Evolutionary conservation across 2,329 filamentous ascomycete species (phyloP).

Genomic region (Capronia americana): DNA sequence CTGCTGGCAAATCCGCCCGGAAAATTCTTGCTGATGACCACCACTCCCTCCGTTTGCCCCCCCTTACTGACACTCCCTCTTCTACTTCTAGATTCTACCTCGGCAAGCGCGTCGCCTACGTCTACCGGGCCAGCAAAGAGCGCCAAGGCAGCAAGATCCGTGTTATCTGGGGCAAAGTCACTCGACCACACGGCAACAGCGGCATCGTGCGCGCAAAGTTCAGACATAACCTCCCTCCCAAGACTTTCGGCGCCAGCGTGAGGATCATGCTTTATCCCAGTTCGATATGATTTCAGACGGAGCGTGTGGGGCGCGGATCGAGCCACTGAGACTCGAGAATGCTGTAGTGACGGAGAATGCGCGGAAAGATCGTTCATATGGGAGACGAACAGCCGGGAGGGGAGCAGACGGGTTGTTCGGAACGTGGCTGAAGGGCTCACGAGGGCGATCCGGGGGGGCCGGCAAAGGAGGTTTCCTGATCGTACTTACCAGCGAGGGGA

Average conservation of each 20-base stretch:
- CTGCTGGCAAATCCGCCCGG: not conserved
- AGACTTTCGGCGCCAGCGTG: constrained; percentile 95
- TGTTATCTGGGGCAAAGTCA: constrained; percentile 99
- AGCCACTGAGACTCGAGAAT: not conserved
- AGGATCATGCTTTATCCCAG: constrained; percentile 98
- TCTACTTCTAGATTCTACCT: constrained; percentile 75
- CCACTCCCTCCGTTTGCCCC: not conserved
- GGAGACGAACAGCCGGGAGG: not conserved
- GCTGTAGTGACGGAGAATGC: not conserved
- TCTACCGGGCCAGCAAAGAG: constrained; percentile 95
- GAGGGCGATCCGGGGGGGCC: not conserved
- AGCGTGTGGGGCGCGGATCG: not conserved
- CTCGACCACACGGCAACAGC: constrained; percentile 95
- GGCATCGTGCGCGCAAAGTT: constrained; percentile 98
- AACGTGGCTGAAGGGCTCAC: not conserved
- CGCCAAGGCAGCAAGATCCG: constrained; percentile 97
- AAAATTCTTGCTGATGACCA: no score
- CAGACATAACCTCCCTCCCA: constrained; percentile 91
- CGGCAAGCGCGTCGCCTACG: constrained; percentile 98
- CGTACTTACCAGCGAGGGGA: not conserved
- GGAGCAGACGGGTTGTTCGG: not conserved
- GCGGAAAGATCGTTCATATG: not conserved
- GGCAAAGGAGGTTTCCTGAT: not conserved
- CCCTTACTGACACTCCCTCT: constrained; percentile 13
- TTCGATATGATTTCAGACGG: constrained; percentile 70